Percentiles rank a stretch among this genome's conserved stretches.
Evolutionary conservation across 305 asterid genomes (phyloP).

Genomic region (Euphrasia arctica): DNA sequence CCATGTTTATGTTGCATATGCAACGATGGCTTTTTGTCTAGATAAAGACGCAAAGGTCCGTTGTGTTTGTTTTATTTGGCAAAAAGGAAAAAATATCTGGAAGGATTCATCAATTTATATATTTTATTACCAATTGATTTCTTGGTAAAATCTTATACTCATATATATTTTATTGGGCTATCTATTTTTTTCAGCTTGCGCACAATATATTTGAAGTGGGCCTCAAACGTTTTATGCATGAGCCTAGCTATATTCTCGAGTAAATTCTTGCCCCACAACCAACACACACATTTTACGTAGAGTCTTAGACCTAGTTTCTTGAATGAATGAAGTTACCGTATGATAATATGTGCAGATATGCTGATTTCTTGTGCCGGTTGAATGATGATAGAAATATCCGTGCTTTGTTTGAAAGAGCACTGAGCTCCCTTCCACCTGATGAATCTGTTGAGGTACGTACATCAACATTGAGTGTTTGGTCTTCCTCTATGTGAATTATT

Average conservation of each 20-base stretch:
- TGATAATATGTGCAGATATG: slow-evolving; percentile 61
- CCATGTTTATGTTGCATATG: slow-evolving; percentile 96
- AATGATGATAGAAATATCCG: slow-evolving; percentile 94
- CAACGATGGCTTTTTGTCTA: slow-evolving; percentile 94
- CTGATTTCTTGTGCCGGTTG: slow-evolving; percentile 89
- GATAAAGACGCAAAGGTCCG: slow-evolving; percentile 92
- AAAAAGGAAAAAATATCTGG: no score
- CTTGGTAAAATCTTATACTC: background rate
- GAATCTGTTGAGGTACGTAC: slow-evolving; percentile 85
- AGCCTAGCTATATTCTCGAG: slow-evolving; percentile 96
- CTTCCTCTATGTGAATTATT: background rate
- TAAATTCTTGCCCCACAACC: slow-evolving; percentile 41
- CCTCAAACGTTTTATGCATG: slow-evolving; percentile 90
- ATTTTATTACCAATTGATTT: no score
- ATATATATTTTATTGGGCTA: background rate
- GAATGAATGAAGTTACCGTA: background rate
- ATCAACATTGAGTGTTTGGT: slow-evolving; percentile 14
- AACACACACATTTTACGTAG: no score
- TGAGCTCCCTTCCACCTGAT: slow-evolving; percentile 88
- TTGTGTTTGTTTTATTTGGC: no score
- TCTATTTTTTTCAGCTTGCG: slow-evolving; percentile 53
- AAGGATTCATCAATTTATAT: no score
- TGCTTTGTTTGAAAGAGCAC: slow-evolving; percentile 94
- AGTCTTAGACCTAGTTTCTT: background rate
- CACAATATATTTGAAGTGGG: slow-evolving; percentile 93